A percentile compares a stretch with the other conserved stretches of the same genome.
These are phyloP conservation scores for Papiliotrema nemorosa DNA, from an alignment of 1,284 basidiomycete genomes.

Conservation along the genomic window DNA sequence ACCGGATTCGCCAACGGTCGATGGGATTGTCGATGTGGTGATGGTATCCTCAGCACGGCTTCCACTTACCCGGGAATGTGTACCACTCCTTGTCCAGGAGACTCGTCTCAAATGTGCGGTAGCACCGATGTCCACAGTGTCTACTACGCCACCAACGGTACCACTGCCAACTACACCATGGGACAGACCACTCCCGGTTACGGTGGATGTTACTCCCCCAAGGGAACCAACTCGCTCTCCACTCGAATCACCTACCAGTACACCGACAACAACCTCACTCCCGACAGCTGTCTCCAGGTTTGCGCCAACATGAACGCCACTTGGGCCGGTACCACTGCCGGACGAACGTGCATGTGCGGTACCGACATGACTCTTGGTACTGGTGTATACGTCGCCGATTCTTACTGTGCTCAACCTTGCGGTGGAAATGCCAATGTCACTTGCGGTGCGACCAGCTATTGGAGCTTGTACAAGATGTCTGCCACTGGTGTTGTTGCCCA, in stretches of 20 bases:
- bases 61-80: slow-evolving; percentile 21
- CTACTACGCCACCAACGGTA: slow-evolving; percentile 4
- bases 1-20: slow-evolving; percentile 2
- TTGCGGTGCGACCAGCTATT: slow-evolving; percentile 7
- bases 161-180: not conserved
- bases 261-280: slow-evolving; percentile 1
- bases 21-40: slow-evolving; percentile 22
- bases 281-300: slow-evolving; percentile 1
- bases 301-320: slow-evolving; percentile 3
- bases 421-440: slow-evolving; percentile 11
- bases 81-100: slow-evolving; percentile 29
- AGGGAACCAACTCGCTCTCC: not conserved
- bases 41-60: slow-evolving; percentile 12
- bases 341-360: slow-evolving; percentile 5
- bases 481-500: not conserved
- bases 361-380: slow-evolving; percentile 1
- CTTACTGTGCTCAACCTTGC: not conserved
- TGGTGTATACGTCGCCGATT: not conserved
- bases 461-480: slow-evolving; percentile 5
- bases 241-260: not conserved
- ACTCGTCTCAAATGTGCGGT: slow-evolving; percentile 29
- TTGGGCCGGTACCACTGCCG: slow-evolving; percentile 6
- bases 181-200: not conserved
- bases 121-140: slow-evolving; percentile 5
- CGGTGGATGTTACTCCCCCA: slow-evolving; percentile 1